Evolutionary conservation across 2,329 filamentous ascomycete genomes (phyloP).

Genomic region (Sordariomycetes sp.): DNA sequence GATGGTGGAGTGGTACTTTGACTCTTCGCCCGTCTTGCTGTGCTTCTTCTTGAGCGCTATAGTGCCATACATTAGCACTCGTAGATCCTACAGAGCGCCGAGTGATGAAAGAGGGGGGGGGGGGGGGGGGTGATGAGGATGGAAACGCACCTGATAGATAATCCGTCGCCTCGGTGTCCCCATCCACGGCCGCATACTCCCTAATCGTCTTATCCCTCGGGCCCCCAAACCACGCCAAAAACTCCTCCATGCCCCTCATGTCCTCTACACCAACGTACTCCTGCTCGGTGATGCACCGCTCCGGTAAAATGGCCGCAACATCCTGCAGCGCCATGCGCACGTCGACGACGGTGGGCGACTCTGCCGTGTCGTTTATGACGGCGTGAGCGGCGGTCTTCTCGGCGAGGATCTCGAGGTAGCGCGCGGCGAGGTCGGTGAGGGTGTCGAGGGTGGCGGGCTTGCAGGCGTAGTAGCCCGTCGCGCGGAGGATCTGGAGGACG

Average conservation of each 20-base stretch:
- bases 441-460: conserved; percentile 74
- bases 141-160: conserved; percentile 49
- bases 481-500: conserved; percentile 82
- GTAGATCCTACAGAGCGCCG: conserved; percentile 3
- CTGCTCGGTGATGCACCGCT: conserved; percentile 55
- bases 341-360: conserved; percentile 47
- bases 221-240: conserved; percentile 67
- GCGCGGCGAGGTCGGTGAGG: conserved; percentile 72
- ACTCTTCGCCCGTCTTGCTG: conserved; percentile 77
- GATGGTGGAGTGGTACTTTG: conserved; percentile 72
- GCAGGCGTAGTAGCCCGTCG: conserved; percentile 77
- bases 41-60: conserved; percentile 81
- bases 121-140: too few relatives aligned
- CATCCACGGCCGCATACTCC: conserved; percentile 64
- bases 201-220: conserved; percentile 66
- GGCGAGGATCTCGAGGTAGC: conserved; percentile 67
- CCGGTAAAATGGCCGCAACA: conserved; percentile 59
- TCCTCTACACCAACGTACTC: conserved; percentile 62
- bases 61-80: conserved; percentile 7
- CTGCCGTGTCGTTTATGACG: conserved; percentile 49
- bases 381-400: conserved; percentile 60
- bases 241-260: conserved; percentile 60
- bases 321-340: conserved; percentile 78
- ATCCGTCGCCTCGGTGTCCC: conserved; percentile 50
- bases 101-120: background rate